phyloP scores from a whole-genome alignment of 202 grass and related monocot species.

The Schoenoplectus tabernaemontani region DNA sequence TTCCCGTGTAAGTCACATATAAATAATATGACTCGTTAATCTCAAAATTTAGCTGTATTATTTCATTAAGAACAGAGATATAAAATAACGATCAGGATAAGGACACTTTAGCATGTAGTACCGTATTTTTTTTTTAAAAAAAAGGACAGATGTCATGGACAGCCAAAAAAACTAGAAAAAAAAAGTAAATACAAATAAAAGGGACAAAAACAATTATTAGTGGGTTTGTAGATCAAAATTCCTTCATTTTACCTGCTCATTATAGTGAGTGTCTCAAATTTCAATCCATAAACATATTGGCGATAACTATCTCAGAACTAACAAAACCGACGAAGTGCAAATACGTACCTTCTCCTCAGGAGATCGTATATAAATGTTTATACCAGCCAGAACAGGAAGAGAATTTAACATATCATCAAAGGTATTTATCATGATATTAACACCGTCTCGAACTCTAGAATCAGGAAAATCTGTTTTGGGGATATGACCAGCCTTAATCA shows the following conservation, averaged over 20 bases:
- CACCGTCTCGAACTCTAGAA: conserved; percentile 1
- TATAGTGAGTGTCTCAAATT: neutral
- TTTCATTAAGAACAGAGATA: conserved; percentile 10
- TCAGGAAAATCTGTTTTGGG: conserved; percentile 27
- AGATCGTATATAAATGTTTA: conserved; percentile 55
- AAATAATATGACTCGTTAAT: conserved; percentile 78
- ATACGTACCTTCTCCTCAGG: conserved; percentile 40
- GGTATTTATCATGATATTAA: neutral
- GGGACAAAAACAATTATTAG: neutral
- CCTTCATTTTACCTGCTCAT: neutral
- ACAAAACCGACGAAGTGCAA: neutral
- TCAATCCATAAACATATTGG: neutral
- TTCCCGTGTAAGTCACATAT: conserved; percentile 47
- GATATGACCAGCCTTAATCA: conserved; percentile 44
- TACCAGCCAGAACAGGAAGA: conserved; percentile 31
- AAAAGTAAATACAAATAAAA: neutral
- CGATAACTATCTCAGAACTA: neutral
- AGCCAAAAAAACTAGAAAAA: neutral
- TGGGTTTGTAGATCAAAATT: neutral
- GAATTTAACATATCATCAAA: neutral
- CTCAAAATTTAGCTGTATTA: conserved; percentile 65
- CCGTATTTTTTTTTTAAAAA: neutral
- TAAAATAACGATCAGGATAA: neutral
- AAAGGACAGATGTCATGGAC: neutral
- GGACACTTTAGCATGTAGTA: neutral